These are phyloP conservation scores for Knoxdaviesia capensis DNA, from an alignment of 2,329 filamentous ascomycete genomes.

Conservation along the genomic window DNA sequence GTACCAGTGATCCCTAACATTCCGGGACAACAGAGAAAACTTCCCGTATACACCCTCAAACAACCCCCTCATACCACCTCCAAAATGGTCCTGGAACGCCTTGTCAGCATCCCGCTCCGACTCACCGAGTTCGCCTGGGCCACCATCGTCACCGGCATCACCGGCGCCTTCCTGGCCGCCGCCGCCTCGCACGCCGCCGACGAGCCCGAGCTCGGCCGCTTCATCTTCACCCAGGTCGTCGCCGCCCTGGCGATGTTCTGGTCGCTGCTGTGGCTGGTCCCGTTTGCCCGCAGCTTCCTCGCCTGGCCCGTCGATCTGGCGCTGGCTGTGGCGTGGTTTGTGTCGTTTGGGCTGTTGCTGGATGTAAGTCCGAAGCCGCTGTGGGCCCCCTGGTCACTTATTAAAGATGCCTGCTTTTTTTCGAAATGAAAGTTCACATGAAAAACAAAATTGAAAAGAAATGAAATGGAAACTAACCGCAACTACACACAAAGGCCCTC, in stretches of 20 bases:
- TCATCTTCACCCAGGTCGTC: conserved; percentile 58
- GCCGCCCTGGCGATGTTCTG: conserved; percentile 49
- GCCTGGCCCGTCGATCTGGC: conserved; percentile 53
- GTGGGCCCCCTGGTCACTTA: too few relatives aligned
- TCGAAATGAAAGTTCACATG: too few relatives aligned
- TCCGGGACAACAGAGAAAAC: too few relatives aligned
- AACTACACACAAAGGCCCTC: conserved; percentile 7
- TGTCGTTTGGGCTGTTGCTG: conserved; percentile 45
- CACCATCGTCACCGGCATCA: conserved; percentile 51
- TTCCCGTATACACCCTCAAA: too few relatives aligned
- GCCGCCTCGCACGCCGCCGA: conserved; percentile 18
- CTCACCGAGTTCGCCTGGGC: conserved; percentile 42
- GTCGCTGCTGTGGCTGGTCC: conserved; percentile 52
- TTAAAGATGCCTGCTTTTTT: too few relatives aligned
- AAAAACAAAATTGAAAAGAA: too few relatives aligned
- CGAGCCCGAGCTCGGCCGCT: conserved; percentile 35
- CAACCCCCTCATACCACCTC: too few relatives aligned
- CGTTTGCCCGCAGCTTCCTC: conserved; percentile 45
- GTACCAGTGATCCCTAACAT: too few relatives aligned
- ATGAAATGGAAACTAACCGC: too few relatives aligned
- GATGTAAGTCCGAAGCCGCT: conserved; percentile 22
- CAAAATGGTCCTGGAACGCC: conserved; percentile 14
- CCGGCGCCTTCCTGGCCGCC: conserved; percentile 41
- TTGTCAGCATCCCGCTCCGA: conserved; percentile 18
- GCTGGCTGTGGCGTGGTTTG: conserved; percentile 50